These are phyloP conservation scores for Eragrostis nindensis DNA, from an alignment of 176 grass and related monocot genomes.

Conservation along the genomic window DNA sequence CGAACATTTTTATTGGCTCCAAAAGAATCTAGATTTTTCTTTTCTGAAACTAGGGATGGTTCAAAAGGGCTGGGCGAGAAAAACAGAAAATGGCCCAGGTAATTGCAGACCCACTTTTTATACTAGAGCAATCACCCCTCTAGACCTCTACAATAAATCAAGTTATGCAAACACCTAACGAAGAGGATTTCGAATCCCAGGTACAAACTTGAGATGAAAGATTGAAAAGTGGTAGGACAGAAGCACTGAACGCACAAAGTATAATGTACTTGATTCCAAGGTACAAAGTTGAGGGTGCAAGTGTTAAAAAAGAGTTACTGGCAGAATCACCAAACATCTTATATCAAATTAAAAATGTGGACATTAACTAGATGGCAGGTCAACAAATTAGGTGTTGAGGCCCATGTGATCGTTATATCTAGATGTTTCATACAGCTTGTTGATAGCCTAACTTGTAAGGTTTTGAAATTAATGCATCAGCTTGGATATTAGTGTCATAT, in stretches of 20 bases:
- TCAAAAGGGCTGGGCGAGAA: background rate
- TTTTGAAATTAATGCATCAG: background rate
- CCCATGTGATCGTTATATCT: background rate
- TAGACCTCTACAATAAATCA: background rate
- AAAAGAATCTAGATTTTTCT: background rate
- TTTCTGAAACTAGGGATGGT: background rate
- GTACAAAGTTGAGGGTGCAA: background rate
- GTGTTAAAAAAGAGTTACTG: background rate
- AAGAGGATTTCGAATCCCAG: background rate
- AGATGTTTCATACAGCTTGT: conserved; percentile 3
- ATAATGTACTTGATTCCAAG: background rate
- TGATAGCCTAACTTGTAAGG: background rate
- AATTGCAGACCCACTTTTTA: background rate
- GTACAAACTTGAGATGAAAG: conserved; percentile 14
- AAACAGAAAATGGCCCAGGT: background rate
- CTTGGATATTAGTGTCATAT: background rate
- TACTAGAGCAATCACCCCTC: background rate
- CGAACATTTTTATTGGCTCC: background rate
- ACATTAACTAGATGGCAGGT: background rate
- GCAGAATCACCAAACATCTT: background rate
- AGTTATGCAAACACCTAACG: background rate
- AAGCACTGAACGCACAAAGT: background rate
- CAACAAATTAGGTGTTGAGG: background rate
- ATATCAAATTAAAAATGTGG: background rate
- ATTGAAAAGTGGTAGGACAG: background rate